phyloP scores from a whole-genome alignment of 2,329 filamentous ascomycete species.

The Anisogramma anomala region DNA sequence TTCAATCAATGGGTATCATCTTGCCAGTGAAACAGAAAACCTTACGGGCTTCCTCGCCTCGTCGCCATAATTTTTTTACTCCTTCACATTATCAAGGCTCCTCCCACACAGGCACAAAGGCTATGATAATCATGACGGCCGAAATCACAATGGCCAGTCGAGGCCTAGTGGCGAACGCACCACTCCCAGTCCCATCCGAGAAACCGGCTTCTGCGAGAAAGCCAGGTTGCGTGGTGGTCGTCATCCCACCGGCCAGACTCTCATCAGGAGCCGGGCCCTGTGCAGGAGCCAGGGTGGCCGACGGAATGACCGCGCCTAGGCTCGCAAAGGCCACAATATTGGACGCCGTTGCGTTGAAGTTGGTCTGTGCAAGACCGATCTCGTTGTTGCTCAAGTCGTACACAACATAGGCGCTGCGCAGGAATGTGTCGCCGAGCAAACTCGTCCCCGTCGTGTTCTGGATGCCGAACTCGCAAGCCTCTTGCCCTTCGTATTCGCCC shows the following conservation, averaged over 20 bases:
- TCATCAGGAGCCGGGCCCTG: constrained; percentile 30
- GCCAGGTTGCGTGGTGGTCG: constrained; percentile 21
- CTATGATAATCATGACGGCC: constrained; percentile 8
- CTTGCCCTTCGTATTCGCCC: constrained; percentile 32
- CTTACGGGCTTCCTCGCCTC: neutral
- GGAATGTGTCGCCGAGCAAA: constrained; percentile 46
- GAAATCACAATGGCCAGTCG: constrained; percentile 18
- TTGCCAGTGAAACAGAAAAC: neutral
- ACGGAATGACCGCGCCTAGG: constrained; percentile 38
- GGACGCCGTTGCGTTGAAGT: constrained; percentile 41
- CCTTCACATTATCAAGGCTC: neutral
- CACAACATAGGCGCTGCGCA: constrained; percentile 49
- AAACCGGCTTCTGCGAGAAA: constrained; percentile 29
- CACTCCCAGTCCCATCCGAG: constrained; percentile 16
- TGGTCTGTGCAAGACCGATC: constrained; percentile 41
- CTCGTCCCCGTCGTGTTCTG: constrained; percentile 33
- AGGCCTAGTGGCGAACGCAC: constrained; percentile 13
- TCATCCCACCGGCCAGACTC: constrained; percentile 21
- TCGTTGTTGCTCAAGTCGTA: constrained; percentile 49
- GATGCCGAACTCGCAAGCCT: constrained; percentile 45
- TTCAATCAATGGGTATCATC: neutral
- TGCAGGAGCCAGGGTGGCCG: constrained; percentile 34
- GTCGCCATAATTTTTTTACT: neutral
- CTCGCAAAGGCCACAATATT: constrained; percentile 40
- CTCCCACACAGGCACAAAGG: neutral